These are phyloP conservation scores for Colletotrichum horii DNA, from an alignment of 2,329 filamentous ascomycete genomes.

Conservation along the genomic window DNA sequence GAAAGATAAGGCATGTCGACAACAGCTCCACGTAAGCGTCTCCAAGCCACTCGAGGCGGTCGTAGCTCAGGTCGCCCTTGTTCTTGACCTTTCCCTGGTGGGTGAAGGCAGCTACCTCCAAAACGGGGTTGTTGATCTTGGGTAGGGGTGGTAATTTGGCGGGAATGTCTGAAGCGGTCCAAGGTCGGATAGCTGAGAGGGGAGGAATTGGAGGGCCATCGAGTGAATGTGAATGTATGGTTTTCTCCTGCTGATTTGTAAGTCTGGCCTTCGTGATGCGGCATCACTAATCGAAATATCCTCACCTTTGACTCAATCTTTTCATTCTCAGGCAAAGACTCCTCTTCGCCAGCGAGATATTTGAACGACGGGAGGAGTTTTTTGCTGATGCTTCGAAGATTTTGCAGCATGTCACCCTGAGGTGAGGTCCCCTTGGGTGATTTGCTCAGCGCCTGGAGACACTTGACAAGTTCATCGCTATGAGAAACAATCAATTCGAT, in stretches of 20 bases:
- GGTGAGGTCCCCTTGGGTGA: not conserved
- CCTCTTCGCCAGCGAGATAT: conserved; percentile 8
- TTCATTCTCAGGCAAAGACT: not conserved
- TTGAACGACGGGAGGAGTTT: conserved; percentile 32
- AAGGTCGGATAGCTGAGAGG: conserved; percentile 44
- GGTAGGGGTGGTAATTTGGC: conserved; percentile 63
- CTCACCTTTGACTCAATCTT: not conserved
- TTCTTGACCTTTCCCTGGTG: conserved; percentile 57
- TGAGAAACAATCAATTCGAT: conserved; percentile 35
- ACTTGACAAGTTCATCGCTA: conserved; percentile 43
- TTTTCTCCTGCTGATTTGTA: not conserved
- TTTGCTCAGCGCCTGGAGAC: conserved; percentile 39
- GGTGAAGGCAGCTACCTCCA: conserved; percentile 70
- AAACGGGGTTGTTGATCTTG: conserved; percentile 58
- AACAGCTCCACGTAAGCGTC: conserved; percentile 85
- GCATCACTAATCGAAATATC: not conserved
- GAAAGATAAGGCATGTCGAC: conserved; percentile 76
- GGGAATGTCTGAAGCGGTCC: conserved; percentile 55
- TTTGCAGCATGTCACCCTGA: not conserved
- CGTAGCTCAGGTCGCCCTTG: conserved; percentile 64
- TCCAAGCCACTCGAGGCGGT: conserved; percentile 86
- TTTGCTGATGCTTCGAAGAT: conserved; percentile 24
- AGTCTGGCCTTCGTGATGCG: not conserved
- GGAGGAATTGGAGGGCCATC: conserved; percentile 6
- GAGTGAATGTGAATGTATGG: not conserved